These are phyloP conservation scores for Suhomyces bolitotheri DNA, from an alignment of 1,139 yeast genomes.

Conservation along the genomic window DNA sequence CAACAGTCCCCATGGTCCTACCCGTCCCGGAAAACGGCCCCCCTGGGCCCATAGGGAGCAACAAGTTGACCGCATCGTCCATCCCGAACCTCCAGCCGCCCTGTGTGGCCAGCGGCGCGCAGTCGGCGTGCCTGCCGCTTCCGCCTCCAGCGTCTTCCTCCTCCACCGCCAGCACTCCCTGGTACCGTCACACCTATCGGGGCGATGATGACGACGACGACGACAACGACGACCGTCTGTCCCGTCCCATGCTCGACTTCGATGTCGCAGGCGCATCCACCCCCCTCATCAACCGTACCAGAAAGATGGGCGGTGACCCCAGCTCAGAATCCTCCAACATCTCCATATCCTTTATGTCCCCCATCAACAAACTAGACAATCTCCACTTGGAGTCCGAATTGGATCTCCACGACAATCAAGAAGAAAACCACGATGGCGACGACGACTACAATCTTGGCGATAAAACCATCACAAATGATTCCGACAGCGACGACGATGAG, in stretches of 20 bases:
- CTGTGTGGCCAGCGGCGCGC: constrained; percentile 3
- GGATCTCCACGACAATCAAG: constrained; percentile 8
- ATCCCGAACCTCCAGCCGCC: constrained; percentile 20
- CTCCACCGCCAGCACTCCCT: constrained; percentile 12
- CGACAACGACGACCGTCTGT: constrained; percentile 18
- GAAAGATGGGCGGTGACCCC: not conserved
- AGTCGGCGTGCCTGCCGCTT: constrained; percentile 3
- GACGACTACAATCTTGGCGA: constrained; percentile 16
- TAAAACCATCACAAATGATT: constrained; percentile 19
- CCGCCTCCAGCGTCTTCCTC: constrained; percentile 10
- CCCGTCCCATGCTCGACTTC: constrained; percentile 19
- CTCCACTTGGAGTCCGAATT: constrained; percentile 19
- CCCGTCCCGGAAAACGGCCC: constrained; percentile 6
- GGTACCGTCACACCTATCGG: constrained; percentile 15
- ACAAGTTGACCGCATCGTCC: constrained; percentile 12
- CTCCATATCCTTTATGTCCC: constrained; percentile 37
- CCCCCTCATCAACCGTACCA: constrained; percentile 24
- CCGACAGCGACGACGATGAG: constrained; percentile 19
- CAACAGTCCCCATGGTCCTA: constrained; percentile 6
- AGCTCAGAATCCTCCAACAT: constrained; percentile 16
- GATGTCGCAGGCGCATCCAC: constrained; percentile 37
- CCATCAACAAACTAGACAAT: constrained; percentile 23
- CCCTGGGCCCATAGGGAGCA: constrained; percentile 7
- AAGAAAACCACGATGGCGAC: constrained; percentile 10
- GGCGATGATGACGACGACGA: constrained; percentile 24